A percentile compares a stretch with the other conserved stretches of the same genome.
Conservation (phyloP, 768 basidiomycete genomes). For the Xerocomellus intermedius region DNA sequence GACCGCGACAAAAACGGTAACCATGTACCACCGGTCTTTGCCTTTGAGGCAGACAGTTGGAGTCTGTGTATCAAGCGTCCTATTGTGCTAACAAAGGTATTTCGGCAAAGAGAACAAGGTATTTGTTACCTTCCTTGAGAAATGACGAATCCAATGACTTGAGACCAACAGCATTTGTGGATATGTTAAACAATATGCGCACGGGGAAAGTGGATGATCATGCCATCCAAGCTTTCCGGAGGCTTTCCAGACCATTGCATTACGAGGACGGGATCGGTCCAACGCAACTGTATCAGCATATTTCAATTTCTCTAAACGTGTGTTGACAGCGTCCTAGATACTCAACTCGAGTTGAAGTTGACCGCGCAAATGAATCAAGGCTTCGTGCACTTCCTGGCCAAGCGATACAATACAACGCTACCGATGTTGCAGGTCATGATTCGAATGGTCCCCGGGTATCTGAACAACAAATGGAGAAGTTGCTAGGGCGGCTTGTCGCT, state of each 20-base stretch:
- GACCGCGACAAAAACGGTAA: conserved; percentile 47
- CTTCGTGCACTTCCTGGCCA: conserved; percentile 42
- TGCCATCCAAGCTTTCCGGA: conserved; percentile 48
- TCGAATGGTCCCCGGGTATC: conserved; percentile 39
- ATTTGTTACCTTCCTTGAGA: conserved; percentile 3
- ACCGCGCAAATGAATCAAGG: conserved; percentile 58
- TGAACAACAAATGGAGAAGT: conserved; percentile 38
- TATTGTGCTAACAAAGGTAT: conserved; percentile 68
- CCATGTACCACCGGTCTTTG: conserved; percentile 55
- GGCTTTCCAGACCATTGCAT: conserved; percentile 51
- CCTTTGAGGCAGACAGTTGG: conserved; percentile 84
- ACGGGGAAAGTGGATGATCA: conserved; percentile 57
- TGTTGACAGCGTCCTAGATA: conserved; percentile 44
- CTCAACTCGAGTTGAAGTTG: conserved; percentile 71
- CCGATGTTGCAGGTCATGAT: conserved; percentile 47
- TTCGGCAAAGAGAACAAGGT: conserved; percentile 86
- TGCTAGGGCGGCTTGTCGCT: conserved; percentile 63
- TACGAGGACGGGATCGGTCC: conserved; percentile 78
- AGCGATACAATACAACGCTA: conserved; percentile 40
- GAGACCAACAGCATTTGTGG: conserved; percentile 54
- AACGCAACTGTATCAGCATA: conserved; percentile 64
- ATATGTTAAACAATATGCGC: conserved; percentile 88
- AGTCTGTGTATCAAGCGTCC: conserved; percentile 53
- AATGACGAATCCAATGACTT: background rate
- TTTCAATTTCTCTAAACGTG: background rate